phyloP scores from a whole-genome alignment of 129 eudicot species.

The Rutidosis leptorrhynchoides region DNA sequence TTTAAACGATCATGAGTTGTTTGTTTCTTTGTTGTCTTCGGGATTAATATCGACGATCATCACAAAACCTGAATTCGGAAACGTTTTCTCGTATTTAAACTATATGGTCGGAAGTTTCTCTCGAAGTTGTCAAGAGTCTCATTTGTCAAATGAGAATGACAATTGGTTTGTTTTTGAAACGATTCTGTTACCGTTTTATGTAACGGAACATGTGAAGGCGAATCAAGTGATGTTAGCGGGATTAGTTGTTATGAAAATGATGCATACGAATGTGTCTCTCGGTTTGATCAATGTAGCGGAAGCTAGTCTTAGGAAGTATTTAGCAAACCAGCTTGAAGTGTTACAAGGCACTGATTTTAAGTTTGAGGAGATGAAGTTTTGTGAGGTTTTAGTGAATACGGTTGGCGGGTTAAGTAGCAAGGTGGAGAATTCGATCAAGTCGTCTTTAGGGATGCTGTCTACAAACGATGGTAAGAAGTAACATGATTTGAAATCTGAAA shows the following conservation, averaged over 20 bases:
- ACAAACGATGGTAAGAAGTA: conserved; percentile 24
- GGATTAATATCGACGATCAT: conserved; percentile 55
- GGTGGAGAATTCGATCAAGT: conserved; percentile 43
- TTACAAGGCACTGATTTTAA: conserved; percentile 22
- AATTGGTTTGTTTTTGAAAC: conserved; percentile 39
- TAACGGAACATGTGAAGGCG: conserved; percentile 78
- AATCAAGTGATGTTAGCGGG: conserved; percentile 87
- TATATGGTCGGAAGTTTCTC: conserved; percentile 68
- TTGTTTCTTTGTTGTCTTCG: conserved; percentile 60
- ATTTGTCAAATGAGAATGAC: conserved; percentile 29
- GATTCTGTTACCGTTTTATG: conserved; percentile 55
- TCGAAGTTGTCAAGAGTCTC: conserved; percentile 58
- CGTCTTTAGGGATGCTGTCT: conserved; percentile 51
- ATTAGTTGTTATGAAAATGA: conserved; percentile 59
- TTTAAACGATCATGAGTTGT: conserved; percentile 46
- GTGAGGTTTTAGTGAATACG: conserved; percentile 45
- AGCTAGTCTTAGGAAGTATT: conserved; percentile 57
- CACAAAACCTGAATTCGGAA: conserved; percentile 49
- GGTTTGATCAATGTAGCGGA: conserved; percentile 77
- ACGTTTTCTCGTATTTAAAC: conserved; percentile 61
- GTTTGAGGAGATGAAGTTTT: conserved; percentile 21
- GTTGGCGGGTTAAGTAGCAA: conserved; percentile 41
- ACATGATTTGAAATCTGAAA: neutral
- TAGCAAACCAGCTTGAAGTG: conserved; percentile 48
- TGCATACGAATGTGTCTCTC: conserved; percentile 69